Conservation (phyloP, 768 basidiomycete species). For the Russula compacta region DNA sequence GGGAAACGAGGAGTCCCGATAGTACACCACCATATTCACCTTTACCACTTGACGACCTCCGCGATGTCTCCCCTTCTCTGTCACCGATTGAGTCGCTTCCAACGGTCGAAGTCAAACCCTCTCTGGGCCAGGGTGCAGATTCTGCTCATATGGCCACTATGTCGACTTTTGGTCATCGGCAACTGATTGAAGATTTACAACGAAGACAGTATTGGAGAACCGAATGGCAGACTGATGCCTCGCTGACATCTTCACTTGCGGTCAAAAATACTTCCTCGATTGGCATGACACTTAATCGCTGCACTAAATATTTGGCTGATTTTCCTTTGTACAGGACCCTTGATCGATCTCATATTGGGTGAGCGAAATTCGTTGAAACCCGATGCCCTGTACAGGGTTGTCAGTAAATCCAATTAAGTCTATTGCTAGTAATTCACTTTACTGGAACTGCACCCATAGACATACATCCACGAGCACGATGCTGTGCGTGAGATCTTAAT, state of each 20-base stretch:
- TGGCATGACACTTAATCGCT: constrained; percentile 32
- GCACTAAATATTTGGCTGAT: not conserved
- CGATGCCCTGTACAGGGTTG: not conserved
- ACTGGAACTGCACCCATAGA: constrained; percentile 30
- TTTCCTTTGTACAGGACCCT: constrained; percentile 33
- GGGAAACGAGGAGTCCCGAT: constrained; percentile 41
- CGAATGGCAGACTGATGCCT: constrained; percentile 47
- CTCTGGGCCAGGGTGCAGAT: not conserved
- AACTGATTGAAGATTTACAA: constrained; percentile 53
- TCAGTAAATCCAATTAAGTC: not conserved
- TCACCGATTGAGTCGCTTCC: constrained; percentile 20
- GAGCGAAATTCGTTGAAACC: constrained; percentile 23
- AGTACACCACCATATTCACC: constrained; percentile 65
- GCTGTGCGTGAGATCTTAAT: constrained; percentile 72
- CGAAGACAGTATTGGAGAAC: constrained; percentile 66
- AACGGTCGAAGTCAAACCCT: not conserved
- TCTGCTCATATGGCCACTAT: not conserved
- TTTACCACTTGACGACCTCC: constrained; percentile 28
- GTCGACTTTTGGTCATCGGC: constrained; percentile 34
- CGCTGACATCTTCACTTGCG: constrained; percentile 40
- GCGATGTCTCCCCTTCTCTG: constrained; percentile 11
- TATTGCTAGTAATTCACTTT: constrained; percentile 22
- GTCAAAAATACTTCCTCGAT: constrained; percentile 67
- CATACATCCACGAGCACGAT: constrained; percentile 65
- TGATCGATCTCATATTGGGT: constrained; percentile 32